A percentile compares a stretch with the other conserved stretches of the same genome.
phyloP scores from a whole-genome alignment of 208 protist species.

The Crithidia brevicula region DNA sequence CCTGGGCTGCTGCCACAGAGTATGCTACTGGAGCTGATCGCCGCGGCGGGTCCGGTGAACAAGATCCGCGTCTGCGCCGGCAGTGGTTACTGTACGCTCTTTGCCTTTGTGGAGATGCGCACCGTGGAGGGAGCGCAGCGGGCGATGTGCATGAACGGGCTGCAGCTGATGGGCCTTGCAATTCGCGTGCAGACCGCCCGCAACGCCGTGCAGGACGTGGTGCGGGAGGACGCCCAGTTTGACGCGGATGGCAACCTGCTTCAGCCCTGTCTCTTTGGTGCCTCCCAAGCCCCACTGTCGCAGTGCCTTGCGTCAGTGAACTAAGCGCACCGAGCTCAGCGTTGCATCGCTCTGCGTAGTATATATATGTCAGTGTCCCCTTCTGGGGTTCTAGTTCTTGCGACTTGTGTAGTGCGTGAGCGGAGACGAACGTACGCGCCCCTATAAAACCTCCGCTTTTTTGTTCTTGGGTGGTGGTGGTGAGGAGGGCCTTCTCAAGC shows the following conservation, averaged over 20 bases:
- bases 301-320: slow-evolving; percentile 19
- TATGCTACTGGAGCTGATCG: slow-evolving; percentile 65
- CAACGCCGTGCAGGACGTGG: slow-evolving; percentile 80
- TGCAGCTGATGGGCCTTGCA: slow-evolving; percentile 55
- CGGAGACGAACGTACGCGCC: no score
- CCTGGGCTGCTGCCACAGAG: slow-evolving; percentile 59
- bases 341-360: no score
- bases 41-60: slow-evolving; percentile 62
- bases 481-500: no score
- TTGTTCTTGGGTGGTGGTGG: no score
- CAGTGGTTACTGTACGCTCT: slow-evolving; percentile 67
- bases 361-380: no score
- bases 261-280: slow-evolving; percentile 71
- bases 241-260: slow-evolving; percentile 35
- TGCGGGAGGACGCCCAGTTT: slow-evolving; percentile 65
- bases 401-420: no score
- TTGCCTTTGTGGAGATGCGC: slow-evolving; percentile 89
- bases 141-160: slow-evolving; percentile 61
- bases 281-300: slow-evolving; percentile 27
- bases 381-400: no score
- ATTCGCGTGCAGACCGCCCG: slow-evolving; percentile 78
- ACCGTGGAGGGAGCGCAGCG: slow-evolving; percentile 51
- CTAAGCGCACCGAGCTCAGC: not conserved
- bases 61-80: slow-evolving; percentile 81
- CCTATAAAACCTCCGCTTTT: no score